Base-by-base conservation (phyloP, 2,329 filamentous ascomycete genomes). In the Trichoderma arundinaceum region DNA sequence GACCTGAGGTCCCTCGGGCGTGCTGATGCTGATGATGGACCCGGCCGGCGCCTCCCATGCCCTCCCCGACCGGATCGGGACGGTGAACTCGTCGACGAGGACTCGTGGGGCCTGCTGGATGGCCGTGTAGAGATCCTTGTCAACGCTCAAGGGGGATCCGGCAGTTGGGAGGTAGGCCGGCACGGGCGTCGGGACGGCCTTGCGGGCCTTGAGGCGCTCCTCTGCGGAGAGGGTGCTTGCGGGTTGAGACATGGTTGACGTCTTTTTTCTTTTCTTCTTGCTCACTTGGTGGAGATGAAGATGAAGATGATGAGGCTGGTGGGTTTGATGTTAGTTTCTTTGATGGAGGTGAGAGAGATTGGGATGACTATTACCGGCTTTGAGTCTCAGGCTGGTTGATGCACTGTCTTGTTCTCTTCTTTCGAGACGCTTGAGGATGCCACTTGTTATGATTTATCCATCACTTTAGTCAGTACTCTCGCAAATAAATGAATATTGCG, bases 1-100 rank as follows among this genome's bases (percentile, higher is more conserved):
- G 56, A 96, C 91, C 78, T 96, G 92, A 0, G 92, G 87, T 0
- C 92, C 92, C 63, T 89, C 81, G 0, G 91, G 91, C 0, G 92
- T 94, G 65, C 87, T 90, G 68, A 96, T 88, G 13, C 88, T 86
- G 67, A 92, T 86, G 65, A 95, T 84, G 56, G 84, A 84, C 3
- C 90, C 90, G 1, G 86, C 86, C 0, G 86, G 84, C 0, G 90
- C 91, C 54, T 84, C 82, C 89, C 90, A 95, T 1, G 92, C 91
- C 67, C 82, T 82, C 1, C 90, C 92, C 2, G 89, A 91, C 39
- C 92, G 87, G 35, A 92, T 90, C 0, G 90, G 89, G 33, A 95
- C 80, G 1, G 84, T 85, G 69, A 90, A 90, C 7, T 85, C 79
- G 2, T 83, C 73, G 6, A 81, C 39, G 1, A 82, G 71, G 0